Conservation (phyloP, 2,329 filamentous ascomycete species). For the Corinectria fuckeliana region DNA sequence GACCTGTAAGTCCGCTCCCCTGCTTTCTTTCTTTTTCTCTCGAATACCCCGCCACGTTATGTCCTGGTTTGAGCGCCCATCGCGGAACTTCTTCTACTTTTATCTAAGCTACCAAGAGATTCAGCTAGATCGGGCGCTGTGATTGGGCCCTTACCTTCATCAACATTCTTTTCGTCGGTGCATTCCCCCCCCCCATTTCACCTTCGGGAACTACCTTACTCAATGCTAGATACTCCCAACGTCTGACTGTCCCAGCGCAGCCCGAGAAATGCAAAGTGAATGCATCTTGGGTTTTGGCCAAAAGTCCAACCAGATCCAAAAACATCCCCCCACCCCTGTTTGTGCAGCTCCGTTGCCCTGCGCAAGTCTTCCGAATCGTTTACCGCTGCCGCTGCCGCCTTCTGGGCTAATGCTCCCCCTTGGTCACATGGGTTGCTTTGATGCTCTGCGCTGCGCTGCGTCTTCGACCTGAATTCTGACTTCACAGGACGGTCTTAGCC, state of each 20-base stretch:
- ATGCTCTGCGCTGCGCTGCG: neutral
- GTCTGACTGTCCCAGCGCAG: slow-evolving; percentile 2
- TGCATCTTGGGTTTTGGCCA: slow-evolving; percentile 2
- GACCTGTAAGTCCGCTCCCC: too few relatives aligned
- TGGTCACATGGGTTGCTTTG: too few relatives aligned
- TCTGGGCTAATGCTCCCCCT: neutral
- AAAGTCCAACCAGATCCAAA: slow-evolving; percentile 5
- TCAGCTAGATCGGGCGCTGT: slow-evolving; percentile 1
- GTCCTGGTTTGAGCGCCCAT: neutral
- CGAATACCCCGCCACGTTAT: neutral
- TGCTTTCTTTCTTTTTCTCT: neutral
- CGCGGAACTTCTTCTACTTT: slow-evolving; percentile 1
- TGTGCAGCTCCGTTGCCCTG: slow-evolving; percentile 1
- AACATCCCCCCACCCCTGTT: neutral
- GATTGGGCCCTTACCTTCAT: slow-evolving; percentile 3
- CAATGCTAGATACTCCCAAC: slow-evolving; percentile 13
- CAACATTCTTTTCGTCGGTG: neutral
- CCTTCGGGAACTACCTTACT: slow-evolving; percentile 14
- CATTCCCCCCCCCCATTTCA: neutral
- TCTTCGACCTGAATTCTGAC: neutral
- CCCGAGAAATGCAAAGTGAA: neutral
- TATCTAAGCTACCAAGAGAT: neutral
- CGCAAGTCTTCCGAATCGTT: slow-evolving; percentile 4
- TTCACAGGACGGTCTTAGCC: neutral
- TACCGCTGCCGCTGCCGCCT: slow-evolving; percentile 2